These are phyloP conservation scores for Mariannaea elegans DNA, from an alignment of 2,329 filamentous ascomycete species.

Conservation along the genomic window DNA sequence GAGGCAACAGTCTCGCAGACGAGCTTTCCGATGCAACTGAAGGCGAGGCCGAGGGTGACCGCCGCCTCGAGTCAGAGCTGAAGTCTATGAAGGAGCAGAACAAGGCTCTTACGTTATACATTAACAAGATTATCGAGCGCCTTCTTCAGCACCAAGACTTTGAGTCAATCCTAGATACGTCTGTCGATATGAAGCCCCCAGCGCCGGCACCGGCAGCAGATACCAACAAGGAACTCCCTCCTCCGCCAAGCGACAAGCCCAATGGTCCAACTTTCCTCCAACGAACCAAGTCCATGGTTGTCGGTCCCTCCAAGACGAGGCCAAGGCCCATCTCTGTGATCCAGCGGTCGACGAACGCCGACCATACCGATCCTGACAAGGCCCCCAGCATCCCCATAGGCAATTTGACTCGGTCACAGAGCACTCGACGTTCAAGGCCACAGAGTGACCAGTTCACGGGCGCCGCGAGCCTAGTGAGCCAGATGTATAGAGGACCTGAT, in stretches of 20 bases:
- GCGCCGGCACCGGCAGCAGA: slow-evolving; percentile 50
- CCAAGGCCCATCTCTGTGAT: slow-evolving; percentile 67
- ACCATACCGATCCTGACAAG: slow-evolving; percentile 73
- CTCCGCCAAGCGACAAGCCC: slow-evolving; percentile 60
- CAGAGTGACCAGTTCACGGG: slow-evolving; percentile 71
- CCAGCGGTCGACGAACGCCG: slow-evolving; percentile 51
- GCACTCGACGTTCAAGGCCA: slow-evolving; percentile 64
- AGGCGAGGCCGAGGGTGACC: slow-evolving; percentile 67
- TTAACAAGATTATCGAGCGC: slow-evolving; percentile 98
- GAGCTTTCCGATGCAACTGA: slow-evolving; percentile 79
- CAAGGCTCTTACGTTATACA: slow-evolving; percentile 96
- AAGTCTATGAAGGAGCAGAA: slow-evolving; percentile 90
- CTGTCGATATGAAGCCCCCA: slow-evolving; percentile 60
- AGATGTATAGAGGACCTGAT: slow-evolving; percentile 85
- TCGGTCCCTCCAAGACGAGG: slow-evolving; percentile 56
- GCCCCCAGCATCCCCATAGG: slow-evolving; percentile 80
- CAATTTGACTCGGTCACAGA: slow-evolving; percentile 62
- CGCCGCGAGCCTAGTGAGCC: slow-evolving; percentile 80
- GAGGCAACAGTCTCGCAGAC: slow-evolving; percentile 77
- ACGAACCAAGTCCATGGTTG: slow-evolving; percentile 69
- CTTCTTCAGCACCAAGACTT: slow-evolving; percentile 94
- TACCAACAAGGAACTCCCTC: slow-evolving; percentile 85
- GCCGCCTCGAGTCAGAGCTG: slow-evolving; percentile 79
- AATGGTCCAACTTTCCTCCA: slow-evolving; percentile 63
- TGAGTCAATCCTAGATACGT: slow-evolving; percentile 89